A percentile compares a stretch with the other conserved stretches of the same genome.
Conservation (phyloP, 2,329 filamentous ascomycete genomes). For the Calonectria hawksworthii region DNA sequence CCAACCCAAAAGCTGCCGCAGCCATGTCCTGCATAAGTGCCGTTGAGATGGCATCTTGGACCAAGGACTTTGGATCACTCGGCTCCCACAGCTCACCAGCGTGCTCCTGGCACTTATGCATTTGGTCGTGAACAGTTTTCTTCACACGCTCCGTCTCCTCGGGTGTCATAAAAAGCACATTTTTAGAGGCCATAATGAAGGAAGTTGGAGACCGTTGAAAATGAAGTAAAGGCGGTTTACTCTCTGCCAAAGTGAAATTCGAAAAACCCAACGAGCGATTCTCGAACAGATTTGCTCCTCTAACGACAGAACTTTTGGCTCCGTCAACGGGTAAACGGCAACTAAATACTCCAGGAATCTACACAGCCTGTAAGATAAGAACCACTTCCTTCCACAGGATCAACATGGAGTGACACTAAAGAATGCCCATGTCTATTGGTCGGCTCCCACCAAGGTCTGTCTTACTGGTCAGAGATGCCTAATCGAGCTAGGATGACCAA, state of each 20-base stretch:
- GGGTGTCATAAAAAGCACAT: conserved; percentile 50
- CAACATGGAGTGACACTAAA: neutral
- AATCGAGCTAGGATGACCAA: no score
- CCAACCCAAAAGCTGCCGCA: conserved; percentile 30
- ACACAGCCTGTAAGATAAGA: neutral
- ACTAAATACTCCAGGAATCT: neutral
- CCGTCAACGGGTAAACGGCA: neutral
- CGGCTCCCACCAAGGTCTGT: neutral
- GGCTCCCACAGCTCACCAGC: conserved; percentile 37
- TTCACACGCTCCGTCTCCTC: conserved; percentile 49
- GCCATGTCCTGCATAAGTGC: conserved; percentile 53
- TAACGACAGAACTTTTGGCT: neutral
- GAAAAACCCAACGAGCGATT: no score
- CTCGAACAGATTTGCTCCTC: no score
- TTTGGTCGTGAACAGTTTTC: conserved; percentile 37
- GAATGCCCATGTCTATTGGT: neutral
- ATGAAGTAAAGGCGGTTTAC: neutral
- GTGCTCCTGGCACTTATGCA: conserved; percentile 40
- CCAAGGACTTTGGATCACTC: conserved; percentile 34
- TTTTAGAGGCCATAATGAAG: conserved; percentile 36
- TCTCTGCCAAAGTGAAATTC: neutral
- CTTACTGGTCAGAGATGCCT: neutral
- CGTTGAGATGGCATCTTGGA: conserved; percentile 44
- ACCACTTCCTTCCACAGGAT: neutral
- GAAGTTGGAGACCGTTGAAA: neutral